phyloP scores from a whole-genome alignment of 441 rosid genomes.

The Corymbia citriodora region DNA sequence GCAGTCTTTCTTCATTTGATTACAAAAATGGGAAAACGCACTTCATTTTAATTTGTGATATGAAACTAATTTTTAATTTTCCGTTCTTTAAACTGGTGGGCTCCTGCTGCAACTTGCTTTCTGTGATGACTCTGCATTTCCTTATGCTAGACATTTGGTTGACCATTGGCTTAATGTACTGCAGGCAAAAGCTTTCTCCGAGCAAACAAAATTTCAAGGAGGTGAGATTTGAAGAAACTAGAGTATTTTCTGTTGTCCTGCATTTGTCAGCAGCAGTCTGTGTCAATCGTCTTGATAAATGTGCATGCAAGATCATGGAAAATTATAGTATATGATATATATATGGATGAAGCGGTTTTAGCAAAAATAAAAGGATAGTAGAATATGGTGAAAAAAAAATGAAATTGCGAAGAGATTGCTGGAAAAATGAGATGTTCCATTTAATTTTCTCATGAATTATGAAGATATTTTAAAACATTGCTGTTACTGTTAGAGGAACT shows the following conservation, averaged over 20 bases:
- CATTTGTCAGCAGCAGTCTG: neutral
- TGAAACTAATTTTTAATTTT: neutral
- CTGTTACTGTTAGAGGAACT: neutral
- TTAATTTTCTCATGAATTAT: neutral
- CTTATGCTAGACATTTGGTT: neutral
- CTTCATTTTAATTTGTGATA: neutral
- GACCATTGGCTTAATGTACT: conserved; percentile 6
- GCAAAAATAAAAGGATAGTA: neutral
- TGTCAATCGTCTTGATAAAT: neutral
- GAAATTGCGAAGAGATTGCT: neutral
- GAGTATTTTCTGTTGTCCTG: neutral
- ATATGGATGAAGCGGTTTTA: neutral
- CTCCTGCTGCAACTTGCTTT: neutral
- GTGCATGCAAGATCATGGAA: neutral
- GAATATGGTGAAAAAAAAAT: neutral
- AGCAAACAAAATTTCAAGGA: conserved; percentile 88
- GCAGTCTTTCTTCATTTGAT: neutral
- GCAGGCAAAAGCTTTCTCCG: conserved; percentile 82
- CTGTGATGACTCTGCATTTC: neutral
- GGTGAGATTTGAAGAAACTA: conserved; percentile 31
- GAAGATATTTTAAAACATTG: neutral
- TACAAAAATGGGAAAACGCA: neutral
- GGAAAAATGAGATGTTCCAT: neutral
- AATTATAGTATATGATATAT: neutral
- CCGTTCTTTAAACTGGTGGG: neutral